Conservation (phyloP, 176 grass and related monocot genomes). For the Phragmites australis region DNA sequence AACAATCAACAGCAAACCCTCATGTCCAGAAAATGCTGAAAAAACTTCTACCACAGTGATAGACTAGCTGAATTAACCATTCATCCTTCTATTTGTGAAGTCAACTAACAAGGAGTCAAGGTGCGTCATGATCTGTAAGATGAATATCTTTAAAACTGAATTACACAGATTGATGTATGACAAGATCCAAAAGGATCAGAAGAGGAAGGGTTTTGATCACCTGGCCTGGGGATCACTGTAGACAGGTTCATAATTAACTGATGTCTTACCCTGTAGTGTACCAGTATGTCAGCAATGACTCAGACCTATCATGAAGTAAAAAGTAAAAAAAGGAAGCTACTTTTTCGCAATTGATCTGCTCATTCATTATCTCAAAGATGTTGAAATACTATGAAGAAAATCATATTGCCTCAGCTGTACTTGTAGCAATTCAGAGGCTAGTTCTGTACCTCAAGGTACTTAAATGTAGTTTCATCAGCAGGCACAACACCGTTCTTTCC, state of each 20-base stretch:
- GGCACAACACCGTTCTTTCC: constrained; percentile 90
- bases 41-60: too few species aligned
- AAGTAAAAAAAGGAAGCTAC: constrained; percentile 9
- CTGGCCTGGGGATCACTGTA: constrained; percentile 82
- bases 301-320: constrained; percentile 29
- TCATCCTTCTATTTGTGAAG: not conserved
- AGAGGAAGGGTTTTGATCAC: constrained; percentile 52
- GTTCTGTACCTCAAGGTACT: constrained; percentile 79
- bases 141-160: constrained; percentile 17
- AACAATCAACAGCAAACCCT: too few species aligned
- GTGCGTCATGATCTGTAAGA: not conserved
- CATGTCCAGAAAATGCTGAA: too few species aligned
- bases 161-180: not conserved
- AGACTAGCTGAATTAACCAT: too few species aligned
- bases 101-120: not conserved
- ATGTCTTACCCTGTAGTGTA: constrained; percentile 69
- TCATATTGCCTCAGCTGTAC: not conserved
- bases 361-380: not conserved
- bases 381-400: constrained; percentile 3
- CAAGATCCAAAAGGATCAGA: constrained; percentile 3
- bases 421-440: constrained; percentile 18
- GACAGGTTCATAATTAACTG: constrained; percentile 63
- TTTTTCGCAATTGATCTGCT: constrained; percentile 25
- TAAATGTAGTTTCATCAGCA: constrained; percentile 86
- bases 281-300: constrained; percentile 13